Conservation (phyloP, 2,329 filamentous ascomycete genomes). For the Neoscytalidium dimidiatum region DNA sequence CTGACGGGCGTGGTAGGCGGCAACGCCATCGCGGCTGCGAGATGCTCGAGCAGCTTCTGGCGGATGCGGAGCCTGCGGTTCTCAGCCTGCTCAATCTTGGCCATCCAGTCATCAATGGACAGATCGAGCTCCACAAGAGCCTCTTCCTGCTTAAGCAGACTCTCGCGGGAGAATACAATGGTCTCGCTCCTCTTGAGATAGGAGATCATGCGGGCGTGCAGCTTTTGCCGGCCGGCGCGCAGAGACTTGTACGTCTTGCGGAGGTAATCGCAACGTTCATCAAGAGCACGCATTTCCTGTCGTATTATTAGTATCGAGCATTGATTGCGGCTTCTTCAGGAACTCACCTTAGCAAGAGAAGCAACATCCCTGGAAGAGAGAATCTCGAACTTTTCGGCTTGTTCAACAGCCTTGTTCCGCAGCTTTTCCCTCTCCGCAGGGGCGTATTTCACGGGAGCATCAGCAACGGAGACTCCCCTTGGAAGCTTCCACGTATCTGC, state of each 20-base stretch:
- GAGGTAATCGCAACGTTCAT: conserved; percentile 77
- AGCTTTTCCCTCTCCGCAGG: conserved; percentile 38
- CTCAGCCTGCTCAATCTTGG: conserved; percentile 78
- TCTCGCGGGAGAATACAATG: conserved; percentile 72
- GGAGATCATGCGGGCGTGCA: conserved; percentile 75
- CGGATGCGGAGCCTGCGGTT: conserved; percentile 73
- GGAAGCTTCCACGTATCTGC: conserved; percentile 39
- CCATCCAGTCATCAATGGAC: conserved; percentile 79
- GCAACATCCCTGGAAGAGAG: conserved; percentile 41
- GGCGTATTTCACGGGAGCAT: conserved; percentile 36
- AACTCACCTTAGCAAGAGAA: conserved; percentile 55
- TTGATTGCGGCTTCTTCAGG: conserved; percentile 43
- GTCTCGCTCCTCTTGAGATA: conserved; percentile 72
- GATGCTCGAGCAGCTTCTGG: conserved; percentile 79
- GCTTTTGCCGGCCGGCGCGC: conserved; percentile 72
- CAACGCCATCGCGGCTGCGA: conserved; percentile 62
- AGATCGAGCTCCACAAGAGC: conserved; percentile 73
- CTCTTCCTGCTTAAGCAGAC: conserved; percentile 78
- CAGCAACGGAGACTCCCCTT: conserved; percentile 37
- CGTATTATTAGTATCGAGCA: conserved; percentile 29
- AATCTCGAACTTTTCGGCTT: conserved; percentile 44
- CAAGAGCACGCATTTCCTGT: conserved; percentile 70
- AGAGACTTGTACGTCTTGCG: conserved; percentile 75
- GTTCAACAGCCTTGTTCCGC: conserved; percentile 40
- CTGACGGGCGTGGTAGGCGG: conserved; percentile 22